Evolutionary conservation across 2,329 filamentous ascomycete species (phyloP), one percentile per base, ranked within the genome.

Genomic region (Ophiocordyceps australis): DNA sequence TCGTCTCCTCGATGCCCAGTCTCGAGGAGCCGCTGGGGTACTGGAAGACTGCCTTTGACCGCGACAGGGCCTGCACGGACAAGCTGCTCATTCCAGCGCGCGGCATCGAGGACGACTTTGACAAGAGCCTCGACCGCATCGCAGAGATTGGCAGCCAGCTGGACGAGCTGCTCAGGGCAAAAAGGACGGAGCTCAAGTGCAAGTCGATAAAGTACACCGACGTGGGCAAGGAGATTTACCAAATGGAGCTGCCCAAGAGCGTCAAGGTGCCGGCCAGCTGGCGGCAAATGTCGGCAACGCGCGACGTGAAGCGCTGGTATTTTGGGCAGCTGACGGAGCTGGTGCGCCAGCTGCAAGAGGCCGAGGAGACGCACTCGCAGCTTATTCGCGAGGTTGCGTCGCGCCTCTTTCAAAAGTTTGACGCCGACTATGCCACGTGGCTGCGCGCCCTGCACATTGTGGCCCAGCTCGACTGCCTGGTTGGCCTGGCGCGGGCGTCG

Each of bases 241-340:
- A 98, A 50, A 62, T 98, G 9, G 89, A 98, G 46, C 76, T 81
- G 0, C 86, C 89, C 0, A 92, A 89, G 49, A 55, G 57, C 2
- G 58, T 80, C 42, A 93, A 91, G 49, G 72, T 98, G 3, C 89
- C 89, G 0, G 77, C 77, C 36, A 69, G 59, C 39, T 98, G 89
- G 85, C 74, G 83, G 34, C 86, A 95, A 44, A 94, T 95, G 83
- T 95, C 89, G 5, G 78, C 85, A 1, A 95, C 89, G 0, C 70
- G 77, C 34, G 72, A 75, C 29, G 79, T 91, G 42, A 94, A 92
- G 52, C 76, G 89, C 1, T 98, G 86, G 57, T 98, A 95, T 55
- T 92, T 85, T 38, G 65, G 74, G 2, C 78, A 92, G 41, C 63
- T 95, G 10, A 77, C 78, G 10, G 62, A 66, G 16, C 66, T 94